Conservation (phyloP, 2,329 filamentous ascomycete species). For the Penicillium sclerotigenum region DNA sequence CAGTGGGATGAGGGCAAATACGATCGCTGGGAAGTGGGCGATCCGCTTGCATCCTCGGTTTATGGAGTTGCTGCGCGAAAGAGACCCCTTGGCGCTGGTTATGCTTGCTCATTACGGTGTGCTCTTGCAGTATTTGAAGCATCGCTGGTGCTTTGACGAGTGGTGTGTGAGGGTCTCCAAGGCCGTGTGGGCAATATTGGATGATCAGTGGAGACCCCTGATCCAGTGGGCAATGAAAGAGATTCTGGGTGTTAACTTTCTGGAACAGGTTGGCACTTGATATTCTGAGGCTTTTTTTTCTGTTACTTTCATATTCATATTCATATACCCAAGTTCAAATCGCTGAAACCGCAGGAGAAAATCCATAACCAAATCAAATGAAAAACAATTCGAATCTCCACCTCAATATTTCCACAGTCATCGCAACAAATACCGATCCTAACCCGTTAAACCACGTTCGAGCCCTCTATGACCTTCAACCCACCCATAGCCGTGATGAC, state of each 20-base stretch:
- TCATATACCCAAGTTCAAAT: conserved; percentile 1
- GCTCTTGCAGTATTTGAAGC: conserved; percentile 56
- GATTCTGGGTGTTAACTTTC: conserved; percentile 27
- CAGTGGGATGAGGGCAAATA: conserved; percentile 53
- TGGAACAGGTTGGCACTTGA: conserved; percentile 12
- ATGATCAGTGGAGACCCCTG: conserved; percentile 32
- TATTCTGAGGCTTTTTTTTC: too few relatives aligned
- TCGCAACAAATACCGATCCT: neutral
- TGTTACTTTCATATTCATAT: neutral
- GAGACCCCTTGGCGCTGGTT: conserved; percentile 50
- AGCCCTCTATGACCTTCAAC: conserved; percentile 13
- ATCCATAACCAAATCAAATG: neutral
- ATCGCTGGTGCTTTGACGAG: conserved; percentile 66
- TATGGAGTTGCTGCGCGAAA: conserved; percentile 38
- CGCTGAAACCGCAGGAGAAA: neutral
- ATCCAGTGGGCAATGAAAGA: conserved; percentile 32
- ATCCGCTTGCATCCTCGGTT: conserved; percentile 35
- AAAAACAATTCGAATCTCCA: neutral
- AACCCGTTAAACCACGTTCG: neutral
- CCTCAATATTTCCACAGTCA: neutral
- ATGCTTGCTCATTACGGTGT: conserved; percentile 59
- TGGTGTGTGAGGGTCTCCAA: conserved; percentile 64
- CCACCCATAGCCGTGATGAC: conserved; percentile 19
- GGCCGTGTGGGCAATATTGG: conserved; percentile 49
- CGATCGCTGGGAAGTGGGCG: conserved; percentile 37